phyloP scores from a whole-genome alignment of 106 monocot genomes.

The Dendrobium huoshanense region DNA sequence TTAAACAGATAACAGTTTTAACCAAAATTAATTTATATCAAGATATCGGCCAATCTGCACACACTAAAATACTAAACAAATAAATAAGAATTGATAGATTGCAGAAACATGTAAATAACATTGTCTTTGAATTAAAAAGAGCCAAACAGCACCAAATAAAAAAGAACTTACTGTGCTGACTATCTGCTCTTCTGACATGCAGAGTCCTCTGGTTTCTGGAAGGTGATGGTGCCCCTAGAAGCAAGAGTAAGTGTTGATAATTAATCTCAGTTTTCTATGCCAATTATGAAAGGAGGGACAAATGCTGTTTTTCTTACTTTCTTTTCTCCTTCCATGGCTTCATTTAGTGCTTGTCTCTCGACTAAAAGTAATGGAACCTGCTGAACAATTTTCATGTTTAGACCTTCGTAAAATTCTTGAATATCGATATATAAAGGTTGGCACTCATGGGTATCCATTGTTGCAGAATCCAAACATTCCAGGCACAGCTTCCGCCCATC shows the following conservation, averaged over 20 bases:
- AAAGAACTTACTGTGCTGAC: slow-evolving; percentile 64
- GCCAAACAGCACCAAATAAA: too few relatives aligned
- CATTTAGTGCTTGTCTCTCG: slow-evolving; percentile 86
- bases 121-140: too few relatives aligned
- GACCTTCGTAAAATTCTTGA: slow-evolving; percentile 86
- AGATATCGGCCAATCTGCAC: too few relatives aligned
- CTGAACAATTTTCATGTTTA: slow-evolving; percentile 92
- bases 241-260: neutral
- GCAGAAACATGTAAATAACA: too few relatives aligned
- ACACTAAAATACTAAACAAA: too few relatives aligned
- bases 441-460: slow-evolving; percentile 85
- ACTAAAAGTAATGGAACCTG: slow-evolving; percentile 80
- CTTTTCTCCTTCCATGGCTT: slow-evolving; percentile 94
- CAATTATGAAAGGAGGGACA: neutral
- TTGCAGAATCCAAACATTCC: slow-evolving; percentile 80
- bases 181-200: slow-evolving; percentile 90
- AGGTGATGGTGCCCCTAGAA: slow-evolving; percentile 75
- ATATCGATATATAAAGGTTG: slow-evolving; percentile 86
- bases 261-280: neutral
- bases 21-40: too few relatives aligned
- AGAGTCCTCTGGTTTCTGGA: slow-evolving; percentile 94
- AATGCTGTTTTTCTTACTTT: slow-evolving; percentile 29
- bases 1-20: too few relatives aligned
- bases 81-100: too few relatives aligned
- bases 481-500: slow-evolving; percentile 90